Percentiles rank a stretch among this genome's conserved stretches.
Evolutionary conservation across 352 stramenopile species (phyloP).

Genomic region (Blastocystis hominis): DNA sequence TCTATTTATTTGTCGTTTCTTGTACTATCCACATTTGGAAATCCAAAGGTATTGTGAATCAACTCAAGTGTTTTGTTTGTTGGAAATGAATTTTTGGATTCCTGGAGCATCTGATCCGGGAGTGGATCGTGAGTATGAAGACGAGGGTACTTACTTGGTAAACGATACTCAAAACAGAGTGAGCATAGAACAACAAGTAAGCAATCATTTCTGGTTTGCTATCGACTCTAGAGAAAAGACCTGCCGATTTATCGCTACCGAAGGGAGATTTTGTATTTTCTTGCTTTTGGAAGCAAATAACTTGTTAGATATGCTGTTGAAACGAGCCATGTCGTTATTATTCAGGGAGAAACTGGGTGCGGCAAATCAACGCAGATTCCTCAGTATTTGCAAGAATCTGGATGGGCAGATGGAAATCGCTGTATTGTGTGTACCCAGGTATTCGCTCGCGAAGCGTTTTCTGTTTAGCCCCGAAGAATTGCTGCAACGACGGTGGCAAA

Average conservation of each 20-base stretch:
- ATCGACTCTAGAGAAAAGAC: neutral
- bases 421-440: conserved; percentile 15
- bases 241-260: conserved; percentile 25
- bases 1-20: too few relatives aligned
- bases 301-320: conserved; percentile 32
- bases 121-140: conserved; percentile 21
- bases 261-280: neutral
- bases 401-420: neutral
- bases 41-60: too few relatives aligned
- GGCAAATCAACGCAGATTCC: conserved; percentile 42
- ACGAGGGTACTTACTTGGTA: conserved; percentile 32
- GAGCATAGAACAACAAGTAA: conserved; percentile 21
- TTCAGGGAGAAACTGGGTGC: conserved; percentile 44
- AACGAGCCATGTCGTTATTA: conserved; percentile 25
- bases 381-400: conserved; percentile 40
- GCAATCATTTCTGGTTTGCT: neutral
- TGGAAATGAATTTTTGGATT: conserved; percentile 6
- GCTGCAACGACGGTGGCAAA: conserved; percentile 6
- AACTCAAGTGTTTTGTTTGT: too few relatives aligned
- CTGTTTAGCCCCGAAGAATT: neutral
- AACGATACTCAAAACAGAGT: neutral
- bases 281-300: neutral
- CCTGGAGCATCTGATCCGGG: neutral
- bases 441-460: neutral
- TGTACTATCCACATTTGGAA: too few relatives aligned